Conservation (phyloP, 2,329 filamentous ascomycete genomes). For the Microdochium nivale region DNA sequence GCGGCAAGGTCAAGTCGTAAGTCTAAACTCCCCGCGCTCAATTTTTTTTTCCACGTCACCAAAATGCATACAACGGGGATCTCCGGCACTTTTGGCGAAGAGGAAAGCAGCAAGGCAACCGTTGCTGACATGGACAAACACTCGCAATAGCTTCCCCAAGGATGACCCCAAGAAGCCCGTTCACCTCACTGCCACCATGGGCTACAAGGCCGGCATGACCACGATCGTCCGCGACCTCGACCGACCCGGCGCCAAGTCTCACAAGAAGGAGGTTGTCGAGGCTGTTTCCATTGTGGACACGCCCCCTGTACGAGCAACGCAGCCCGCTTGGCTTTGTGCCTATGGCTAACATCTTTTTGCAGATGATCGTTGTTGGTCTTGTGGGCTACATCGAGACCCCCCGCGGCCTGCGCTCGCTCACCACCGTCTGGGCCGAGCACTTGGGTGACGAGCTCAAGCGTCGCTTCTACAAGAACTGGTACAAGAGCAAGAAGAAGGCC, state of each 20-base stretch:
- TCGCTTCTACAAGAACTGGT: slow-evolving; percentile 99
- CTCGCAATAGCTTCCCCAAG: slow-evolving; percentile 79
- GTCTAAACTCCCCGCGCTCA: slow-evolving; percentile 23
- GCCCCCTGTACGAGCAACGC: slow-evolving; percentile 87
- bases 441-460: slow-evolving; percentile 97
- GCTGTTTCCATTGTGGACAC: slow-evolving; percentile 83
- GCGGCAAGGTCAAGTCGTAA: slow-evolving; percentile 98
- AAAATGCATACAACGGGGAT: not conserved
- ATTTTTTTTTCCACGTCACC: not conserved
- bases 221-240: slow-evolving; percentile 99
- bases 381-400: slow-evolving; percentile 99
- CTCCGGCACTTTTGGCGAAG: not conserved
- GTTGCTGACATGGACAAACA: not conserved
- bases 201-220: slow-evolving; percentile 99
- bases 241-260: slow-evolving; percentile 96
- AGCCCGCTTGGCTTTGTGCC: slow-evolving; percentile 70
- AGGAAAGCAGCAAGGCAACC: not conserved
- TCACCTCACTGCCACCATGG: slow-evolving; percentile 95
- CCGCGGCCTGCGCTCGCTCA: slow-evolving; percentile 97
- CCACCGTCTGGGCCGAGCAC: slow-evolving; percentile 99
- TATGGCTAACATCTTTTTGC: slow-evolving; percentile 59
- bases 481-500: slow-evolving; percentile 99
- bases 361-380: slow-evolving; percentile 99
- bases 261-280: slow-evolving; percentile 98
- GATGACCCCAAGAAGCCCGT: slow-evolving; percentile 99